These are phyloP conservation scores for Nicotiana sylvestris DNA, from an alignment of 257 asterid genomes.

Conservation along the genomic window DNA sequence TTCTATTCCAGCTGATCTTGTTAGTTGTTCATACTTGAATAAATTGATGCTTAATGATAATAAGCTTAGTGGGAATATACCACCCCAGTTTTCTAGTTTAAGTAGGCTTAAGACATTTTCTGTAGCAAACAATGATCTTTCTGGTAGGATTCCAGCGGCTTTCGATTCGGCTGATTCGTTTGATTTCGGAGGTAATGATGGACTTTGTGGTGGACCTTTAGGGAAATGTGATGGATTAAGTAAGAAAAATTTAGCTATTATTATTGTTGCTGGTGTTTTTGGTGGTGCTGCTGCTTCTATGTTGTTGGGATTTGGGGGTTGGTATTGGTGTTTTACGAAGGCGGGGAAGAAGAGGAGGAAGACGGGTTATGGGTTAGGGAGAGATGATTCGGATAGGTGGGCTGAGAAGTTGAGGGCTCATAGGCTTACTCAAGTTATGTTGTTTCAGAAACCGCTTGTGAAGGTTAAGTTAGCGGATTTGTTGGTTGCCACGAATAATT, in stretches of 20 bases:
- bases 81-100: conserved; percentile 55
- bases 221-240: conserved; percentile 79
- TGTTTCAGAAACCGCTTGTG: conserved; percentile 85
- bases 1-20: conserved; percentile 62
- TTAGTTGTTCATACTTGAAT: conserved; percentile 62
- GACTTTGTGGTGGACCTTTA: conserved; percentile 67
- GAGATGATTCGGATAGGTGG: conserved; percentile 61
- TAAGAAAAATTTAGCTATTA: conserved; percentile 61
- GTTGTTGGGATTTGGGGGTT: conserved; percentile 68
- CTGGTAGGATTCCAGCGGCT: conserved; percentile 68
- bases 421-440: conserved; percentile 68
- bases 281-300: conserved; percentile 72
- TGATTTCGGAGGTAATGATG: conserved; percentile 50
- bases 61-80: conserved; percentile 49
- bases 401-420: conserved; percentile 59
- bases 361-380: conserved; percentile 41
- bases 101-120: conserved; percentile 57
- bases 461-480: conserved; percentile 81
- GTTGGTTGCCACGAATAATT: conserved; percentile 61
- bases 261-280: conserved; percentile 80
- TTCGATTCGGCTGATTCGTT: conserved; percentile 12
- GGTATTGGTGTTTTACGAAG: conserved; percentile 70
- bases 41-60: conserved; percentile 51
- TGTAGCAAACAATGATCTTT: conserved; percentile 56
- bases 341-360: conserved; percentile 40